Evolutionary conservation across 1,284 basidiomycete genomes (phyloP).

Genomic region (Ustilago lituana): DNA sequence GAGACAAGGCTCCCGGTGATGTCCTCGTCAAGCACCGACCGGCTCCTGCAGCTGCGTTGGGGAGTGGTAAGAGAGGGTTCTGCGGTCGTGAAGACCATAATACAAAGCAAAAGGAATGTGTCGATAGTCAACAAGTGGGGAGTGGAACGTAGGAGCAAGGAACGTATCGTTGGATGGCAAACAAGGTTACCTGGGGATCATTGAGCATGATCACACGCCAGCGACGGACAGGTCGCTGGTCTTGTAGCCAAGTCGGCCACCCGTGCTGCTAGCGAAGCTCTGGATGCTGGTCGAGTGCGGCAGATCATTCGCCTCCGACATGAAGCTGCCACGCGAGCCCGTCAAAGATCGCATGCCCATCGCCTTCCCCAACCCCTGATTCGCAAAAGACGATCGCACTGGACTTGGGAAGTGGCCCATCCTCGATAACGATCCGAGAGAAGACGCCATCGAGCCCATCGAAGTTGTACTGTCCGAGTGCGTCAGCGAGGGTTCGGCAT

Average conservation of each 20-base stretch:
- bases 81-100: neutral
- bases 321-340: constrained; percentile 11
- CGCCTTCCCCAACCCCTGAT: constrained; percentile 21
- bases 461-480: constrained; percentile 36
- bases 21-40: constrained; percentile 29
- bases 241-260: constrained; percentile 37
- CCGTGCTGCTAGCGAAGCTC: constrained; percentile 23
- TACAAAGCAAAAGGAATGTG: constrained; percentile 2
- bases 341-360: constrained; percentile 23
- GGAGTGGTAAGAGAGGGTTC: neutral
- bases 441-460: constrained; percentile 37
- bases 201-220: constrained; percentile 5
- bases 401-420: constrained; percentile 37
- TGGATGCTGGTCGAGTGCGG: constrained; percentile 15
- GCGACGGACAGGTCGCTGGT: constrained; percentile 36
- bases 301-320: constrained; percentile 8
- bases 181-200: no score
- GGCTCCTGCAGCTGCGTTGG: neutral
- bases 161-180: neutral
- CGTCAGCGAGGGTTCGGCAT: constrained; percentile 25
- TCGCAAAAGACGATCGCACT: constrained; percentile 16
- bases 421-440: constrained; percentile 35
- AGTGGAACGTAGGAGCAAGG: no score
- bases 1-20: constrained; percentile 24
- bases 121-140: no score